Conservation (phyloP, 441 rosid genomes). For the Pelargonium myrrhifolium region DNA sequence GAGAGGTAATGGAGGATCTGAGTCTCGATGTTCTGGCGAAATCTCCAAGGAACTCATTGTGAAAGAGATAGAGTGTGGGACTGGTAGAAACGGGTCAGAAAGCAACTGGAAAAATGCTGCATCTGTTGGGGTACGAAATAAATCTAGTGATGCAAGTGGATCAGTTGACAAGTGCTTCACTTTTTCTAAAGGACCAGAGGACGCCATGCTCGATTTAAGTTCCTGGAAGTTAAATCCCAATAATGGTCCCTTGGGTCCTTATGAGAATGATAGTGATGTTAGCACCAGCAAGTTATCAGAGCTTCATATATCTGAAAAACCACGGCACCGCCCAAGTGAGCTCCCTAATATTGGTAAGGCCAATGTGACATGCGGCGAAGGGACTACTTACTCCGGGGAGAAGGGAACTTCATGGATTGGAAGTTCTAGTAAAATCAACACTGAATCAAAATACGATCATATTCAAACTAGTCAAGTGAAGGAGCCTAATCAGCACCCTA, state of each 20-base stretch:
- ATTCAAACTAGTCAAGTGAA: slow-evolving; percentile 34
- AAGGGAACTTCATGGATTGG: slow-evolving; percentile 51
- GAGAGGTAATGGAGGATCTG: slow-evolving; percentile 24
- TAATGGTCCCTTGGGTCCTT: slow-evolving; percentile 38
- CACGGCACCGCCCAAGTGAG: slow-evolving; percentile 24
- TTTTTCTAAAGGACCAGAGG: slow-evolving; percentile 42
- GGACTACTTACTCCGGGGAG: slow-evolving; percentile 41
- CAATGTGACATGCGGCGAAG: slow-evolving; percentile 48
- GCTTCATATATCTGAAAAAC: slow-evolving; percentile 23
- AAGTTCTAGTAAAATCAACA: slow-evolving; percentile 41
- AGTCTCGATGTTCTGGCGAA: slow-evolving; percentile 36
- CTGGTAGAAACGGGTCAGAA: slow-evolving; percentile 52
- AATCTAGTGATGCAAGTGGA: slow-evolving; percentile 33
- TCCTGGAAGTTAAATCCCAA: slow-evolving; percentile 52
- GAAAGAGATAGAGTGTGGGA: slow-evolving; percentile 74
- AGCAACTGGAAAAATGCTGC: slow-evolving; percentile 45
- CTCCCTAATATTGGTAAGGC: slow-evolving; percentile 33
- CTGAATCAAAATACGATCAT: slow-evolving; percentile 34
- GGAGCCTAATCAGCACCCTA: slow-evolving; percentile 39
- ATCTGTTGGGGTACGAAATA: slow-evolving; percentile 38
- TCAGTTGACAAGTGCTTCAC: slow-evolving; percentile 34
- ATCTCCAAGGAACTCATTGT: slow-evolving; percentile 74
- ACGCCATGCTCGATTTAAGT: slow-evolving; percentile 41
- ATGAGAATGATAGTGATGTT: slow-evolving; percentile 33
- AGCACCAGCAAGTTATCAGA: slow-evolving; percentile 20